These are phyloP conservation scores for Cyclostephanos invisitatus DNA, from an alignment of 108 stramenopile species.

Conservation along the genomic window DNA sequence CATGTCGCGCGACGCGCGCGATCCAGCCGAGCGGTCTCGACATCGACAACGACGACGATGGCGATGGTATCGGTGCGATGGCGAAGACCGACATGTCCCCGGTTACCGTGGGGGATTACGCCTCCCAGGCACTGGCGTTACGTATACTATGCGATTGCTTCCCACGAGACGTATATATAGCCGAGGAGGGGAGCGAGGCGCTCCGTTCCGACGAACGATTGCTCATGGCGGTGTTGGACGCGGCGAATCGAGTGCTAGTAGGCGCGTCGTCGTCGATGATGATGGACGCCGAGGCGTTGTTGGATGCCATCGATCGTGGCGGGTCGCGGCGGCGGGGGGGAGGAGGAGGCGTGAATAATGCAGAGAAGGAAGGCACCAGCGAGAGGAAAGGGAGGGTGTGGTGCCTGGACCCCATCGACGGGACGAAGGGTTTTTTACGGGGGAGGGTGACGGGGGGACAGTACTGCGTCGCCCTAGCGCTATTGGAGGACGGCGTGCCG, in stretches of 20 bases:
- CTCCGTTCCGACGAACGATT: conserved; percentile 33
- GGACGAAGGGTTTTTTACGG: conserved; percentile 89
- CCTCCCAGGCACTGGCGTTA: conserved; percentile 62
- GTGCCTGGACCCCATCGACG: conserved; percentile 90
- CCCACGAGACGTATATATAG: conserved; percentile 51
- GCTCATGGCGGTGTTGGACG: conserved; percentile 32
- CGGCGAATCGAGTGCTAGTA: no score
- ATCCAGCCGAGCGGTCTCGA: conserved; percentile 38
- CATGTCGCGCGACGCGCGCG: conserved; percentile 38
- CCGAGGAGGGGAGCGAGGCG: conserved; percentile 59
- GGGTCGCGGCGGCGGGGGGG: conserved; percentile 12
- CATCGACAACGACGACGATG: neutral
- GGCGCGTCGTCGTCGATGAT: conserved; percentile 7
- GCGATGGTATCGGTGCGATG: conserved; percentile 20
- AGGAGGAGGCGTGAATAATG: neutral
- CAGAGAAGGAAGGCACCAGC: no score
- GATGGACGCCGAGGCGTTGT: conserved; percentile 27
- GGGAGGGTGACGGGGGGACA: conserved; percentile 61
- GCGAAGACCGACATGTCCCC: conserved; percentile 62
- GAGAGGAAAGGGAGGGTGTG: conserved; percentile 51
- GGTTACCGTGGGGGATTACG: conserved; percentile 70
- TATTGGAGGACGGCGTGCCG: conserved; percentile 69
- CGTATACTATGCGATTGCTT: conserved; percentile 42
- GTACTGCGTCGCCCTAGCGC: conserved; percentile 74
- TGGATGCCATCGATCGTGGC: conserved; percentile 53